phyloP scores from a whole-genome alignment of 805 yeast genomes.

The Saturnispora gosingensis region DNA sequence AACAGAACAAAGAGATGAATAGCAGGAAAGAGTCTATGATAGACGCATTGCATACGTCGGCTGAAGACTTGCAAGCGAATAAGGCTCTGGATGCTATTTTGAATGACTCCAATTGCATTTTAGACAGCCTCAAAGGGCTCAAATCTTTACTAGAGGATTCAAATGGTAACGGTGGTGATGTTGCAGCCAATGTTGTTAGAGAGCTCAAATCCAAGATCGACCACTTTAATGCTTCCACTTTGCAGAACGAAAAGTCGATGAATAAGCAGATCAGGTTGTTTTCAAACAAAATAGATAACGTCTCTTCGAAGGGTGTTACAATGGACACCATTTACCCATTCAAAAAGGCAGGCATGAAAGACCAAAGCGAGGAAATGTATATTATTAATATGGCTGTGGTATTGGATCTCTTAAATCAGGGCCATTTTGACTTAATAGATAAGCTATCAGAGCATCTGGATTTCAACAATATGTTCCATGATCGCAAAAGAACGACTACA shows the following conservation, averaged over 20 bases:
- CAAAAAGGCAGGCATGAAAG: background rate
- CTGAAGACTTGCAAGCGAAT: background rate
- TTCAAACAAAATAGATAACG: background rate
- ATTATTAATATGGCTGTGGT: slow-evolving; percentile 15
- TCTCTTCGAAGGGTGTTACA: slow-evolving; percentile 3
- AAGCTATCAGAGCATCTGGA: background rate
- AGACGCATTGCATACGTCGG: background rate
- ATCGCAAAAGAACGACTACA: background rate
- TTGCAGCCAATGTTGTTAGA: background rate
- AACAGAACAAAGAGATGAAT: background rate
- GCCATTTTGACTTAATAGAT: slow-evolving; percentile 21
- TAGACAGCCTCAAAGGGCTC: background rate
- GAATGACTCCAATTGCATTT: background rate
- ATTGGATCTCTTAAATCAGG: slow-evolving; percentile 26
- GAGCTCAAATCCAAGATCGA: background rate
- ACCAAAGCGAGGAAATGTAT: background rate
- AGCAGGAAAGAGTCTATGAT: background rate
- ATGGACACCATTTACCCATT: background rate
- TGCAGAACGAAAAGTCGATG: slow-evolving; percentile 9
- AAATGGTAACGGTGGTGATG: background rate
- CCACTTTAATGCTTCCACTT: slow-evolving; percentile 3
- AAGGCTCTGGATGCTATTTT: background rate
- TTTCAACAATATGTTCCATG: background rate
- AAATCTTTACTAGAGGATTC: background rate
- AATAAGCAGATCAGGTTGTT: slow-evolving; percentile 18